Percentiles rank a stretch among this genome's conserved stretches.
Conservation (phyloP, 495 filamentous ascomycete species). For the Annulohypoxylon nitens region DNA sequence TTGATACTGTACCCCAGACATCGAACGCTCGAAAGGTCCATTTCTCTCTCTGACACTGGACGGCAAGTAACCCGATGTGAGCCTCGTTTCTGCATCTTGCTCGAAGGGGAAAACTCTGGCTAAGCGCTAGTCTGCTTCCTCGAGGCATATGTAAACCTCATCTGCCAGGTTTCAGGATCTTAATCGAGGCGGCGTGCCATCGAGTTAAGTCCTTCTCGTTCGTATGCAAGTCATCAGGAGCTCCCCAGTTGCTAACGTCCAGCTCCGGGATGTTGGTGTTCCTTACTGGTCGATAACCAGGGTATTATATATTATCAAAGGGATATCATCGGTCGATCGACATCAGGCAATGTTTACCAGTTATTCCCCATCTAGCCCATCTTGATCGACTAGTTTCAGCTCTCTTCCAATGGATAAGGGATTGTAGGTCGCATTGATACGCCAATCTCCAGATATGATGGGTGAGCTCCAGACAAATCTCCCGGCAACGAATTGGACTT, state of each 20-base stretch:
- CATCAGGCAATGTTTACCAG: conserved; percentile 38
- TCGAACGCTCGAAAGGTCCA: conserved; percentile 21
- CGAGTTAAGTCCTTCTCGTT: conserved; percentile 26
- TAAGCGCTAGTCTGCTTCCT: conserved; percentile 25
- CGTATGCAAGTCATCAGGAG: conserved; percentile 49
- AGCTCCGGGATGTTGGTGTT: conserved; percentile 27
- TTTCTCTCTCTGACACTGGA: conserved; percentile 28
- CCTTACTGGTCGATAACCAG: conserved; percentile 31
- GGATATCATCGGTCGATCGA: conserved; percentile 40
- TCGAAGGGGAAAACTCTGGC: conserved; percentile 37
- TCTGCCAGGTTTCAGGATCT: conserved; percentile 39
- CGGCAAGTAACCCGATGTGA: conserved; percentile 41
- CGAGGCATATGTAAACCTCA: conserved; percentile 34
- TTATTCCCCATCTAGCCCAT: conserved; percentile 18
- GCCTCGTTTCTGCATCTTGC: conserved; percentile 38
- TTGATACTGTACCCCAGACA: conserved; percentile 38
- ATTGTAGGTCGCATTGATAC: conserved; percentile 43
- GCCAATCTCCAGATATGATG: conserved; percentile 46
- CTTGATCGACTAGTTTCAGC: conserved; percentile 40
- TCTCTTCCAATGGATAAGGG: conserved; percentile 35
- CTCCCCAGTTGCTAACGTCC: conserved; percentile 33
- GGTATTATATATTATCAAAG: conserved; percentile 38
- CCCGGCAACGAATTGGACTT: conserved; percentile 37
- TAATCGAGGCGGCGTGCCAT: conserved; percentile 25
- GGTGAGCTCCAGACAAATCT: conserved; percentile 34